Evolutionary conservation across 305 asterid genomes (phyloP).

Genomic region (Coffea humblotiana): DNA sequence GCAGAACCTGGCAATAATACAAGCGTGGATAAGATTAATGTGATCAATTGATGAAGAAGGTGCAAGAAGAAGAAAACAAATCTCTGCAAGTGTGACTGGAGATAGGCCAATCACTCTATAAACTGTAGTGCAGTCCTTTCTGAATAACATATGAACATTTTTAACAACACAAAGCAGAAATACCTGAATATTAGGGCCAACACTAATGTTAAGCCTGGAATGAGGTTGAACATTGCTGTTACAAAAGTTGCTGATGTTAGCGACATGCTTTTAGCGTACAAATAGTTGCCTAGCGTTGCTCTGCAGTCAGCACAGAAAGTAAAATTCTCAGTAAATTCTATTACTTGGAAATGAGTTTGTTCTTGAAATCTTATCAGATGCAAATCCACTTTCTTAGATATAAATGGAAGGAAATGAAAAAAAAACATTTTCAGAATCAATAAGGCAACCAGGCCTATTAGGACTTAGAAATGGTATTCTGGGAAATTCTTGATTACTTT

Average conservation of each 20-base stretch:
- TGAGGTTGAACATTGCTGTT: conserved; percentile 33
- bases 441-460: no score
- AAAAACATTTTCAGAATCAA: no score
- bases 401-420: neutral
- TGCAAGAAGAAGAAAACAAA: neutral
- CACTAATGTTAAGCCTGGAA: conserved; percentile 32
- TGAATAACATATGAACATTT: no score
- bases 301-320: conserved; percentile 7
- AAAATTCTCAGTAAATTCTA: neutral
- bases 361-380: no score
- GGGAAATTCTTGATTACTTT: no score
- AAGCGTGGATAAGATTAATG: no score
- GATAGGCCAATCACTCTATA: no score
- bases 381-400: neutral
- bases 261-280: conserved; percentile 22
- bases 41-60: neutral
- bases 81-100: neutral
- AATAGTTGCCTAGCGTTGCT: conserved; percentile 24
- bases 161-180: neutral
- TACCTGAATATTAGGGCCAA: conserved; percentile 30
- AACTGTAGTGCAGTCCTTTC: no score
- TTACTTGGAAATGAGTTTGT: neutral
- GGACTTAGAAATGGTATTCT: no score
- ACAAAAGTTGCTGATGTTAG: conserved; percentile 37
- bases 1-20: no score